Percentiles rank a stretch among this genome's conserved stretches.
Conservation (phyloP, 306 rosid genomes). For the Hippophae tibetana region DNA sequence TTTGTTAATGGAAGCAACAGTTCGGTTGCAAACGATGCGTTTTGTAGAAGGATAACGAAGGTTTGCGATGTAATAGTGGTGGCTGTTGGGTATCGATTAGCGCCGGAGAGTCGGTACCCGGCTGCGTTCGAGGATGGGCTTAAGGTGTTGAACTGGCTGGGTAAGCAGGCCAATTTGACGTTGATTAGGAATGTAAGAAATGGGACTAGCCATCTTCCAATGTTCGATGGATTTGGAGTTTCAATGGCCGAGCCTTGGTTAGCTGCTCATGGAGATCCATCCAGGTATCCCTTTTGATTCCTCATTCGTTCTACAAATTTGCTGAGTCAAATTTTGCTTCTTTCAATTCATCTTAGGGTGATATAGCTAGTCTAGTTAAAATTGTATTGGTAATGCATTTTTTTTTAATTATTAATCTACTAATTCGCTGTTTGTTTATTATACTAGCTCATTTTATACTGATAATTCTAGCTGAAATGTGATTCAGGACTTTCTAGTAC, state of each 20-base stretch:
- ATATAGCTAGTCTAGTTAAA: too few species aligned
- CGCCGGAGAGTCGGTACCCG: slow-evolving; percentile 83
- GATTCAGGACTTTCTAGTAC: too few species aligned
- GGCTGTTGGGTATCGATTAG: slow-evolving; percentile 76
- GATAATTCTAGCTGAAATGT: too few species aligned
- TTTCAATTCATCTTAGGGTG: too few species aligned
- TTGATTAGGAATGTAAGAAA: slow-evolving; percentile 32
- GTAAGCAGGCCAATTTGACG: slow-evolving; percentile 74
- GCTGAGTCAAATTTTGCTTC: too few species aligned
- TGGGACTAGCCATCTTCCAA: slow-evolving; percentile 15
- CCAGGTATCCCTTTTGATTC: slow-evolving; percentile 29
- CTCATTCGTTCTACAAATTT: too few species aligned
- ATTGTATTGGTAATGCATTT: too few species aligned
- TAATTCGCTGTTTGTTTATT: too few species aligned
- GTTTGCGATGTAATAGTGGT: slow-evolving; percentile 63
- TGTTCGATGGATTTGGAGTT: slow-evolving; percentile 69
- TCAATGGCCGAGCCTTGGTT: slow-evolving; percentile 87
- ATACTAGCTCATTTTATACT: too few species aligned
- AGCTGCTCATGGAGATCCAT: slow-evolving; percentile 83
- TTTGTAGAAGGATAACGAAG: slow-evolving; percentile 67
- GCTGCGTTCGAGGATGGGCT: slow-evolving; percentile 82
- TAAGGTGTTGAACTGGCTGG: slow-evolving; percentile 74
- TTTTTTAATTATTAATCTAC: too few species aligned
- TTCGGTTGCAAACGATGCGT: slow-evolving; percentile 54
- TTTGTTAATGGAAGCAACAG: slow-evolving; percentile 76